Base-by-base conservation (phyloP, 352 stramenopile species). In the Phytophthora aleatoria region DNA sequence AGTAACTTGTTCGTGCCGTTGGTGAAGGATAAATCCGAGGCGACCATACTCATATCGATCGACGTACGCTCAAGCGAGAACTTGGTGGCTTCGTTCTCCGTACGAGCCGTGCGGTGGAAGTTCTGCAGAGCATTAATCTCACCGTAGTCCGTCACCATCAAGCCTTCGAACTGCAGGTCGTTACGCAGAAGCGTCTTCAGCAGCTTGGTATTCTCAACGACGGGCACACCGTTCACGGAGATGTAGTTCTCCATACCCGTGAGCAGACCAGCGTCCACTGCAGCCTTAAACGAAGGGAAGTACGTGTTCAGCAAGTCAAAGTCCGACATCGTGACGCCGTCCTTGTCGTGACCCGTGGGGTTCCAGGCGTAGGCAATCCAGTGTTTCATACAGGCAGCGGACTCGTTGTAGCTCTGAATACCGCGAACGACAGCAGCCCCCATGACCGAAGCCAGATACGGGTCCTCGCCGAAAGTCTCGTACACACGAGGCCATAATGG, bases 191-290 rank as follows among this genome's bases (percentile, higher is more conserved):
- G 51, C 12, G 82, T 76, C 13, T 75, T 61, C 15, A 96, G 49
- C 39, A 90, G 16, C 43, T 90, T 81, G 3, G 70, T 73, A 39
- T 90, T 97, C 11, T 81, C 77, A 1, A 95, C 76, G 3, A 97
- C 77, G 0, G 93, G 92, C 2, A 97, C 80, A 10, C 89, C 90
- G 56, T 96, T 96, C 20, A 96, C 57, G 39, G 95, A 91, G 50
- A 90, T 95, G 74, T 98, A 98, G 55, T 69, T 93, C 69, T 97
- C 91, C 94, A 98, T 98, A 1, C 92, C 81, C 0, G 91, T 91
- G 33, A 94, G 65, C 6, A 83, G 69, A 12, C 79, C 82, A 16
- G 90, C 81, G 12, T 89, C 71, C 20, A 93, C 74, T 1, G 83
- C 86, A 16, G 83, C 79, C 28, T 87, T 67, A 52, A 92, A 96